A percentile compares a stretch with the other conserved stretches of the same genome.
These are phyloP conservation scores for Pythium apleroticum DNA, from an alignment of 352 stramenopile species.

Conservation along the genomic window DNA sequence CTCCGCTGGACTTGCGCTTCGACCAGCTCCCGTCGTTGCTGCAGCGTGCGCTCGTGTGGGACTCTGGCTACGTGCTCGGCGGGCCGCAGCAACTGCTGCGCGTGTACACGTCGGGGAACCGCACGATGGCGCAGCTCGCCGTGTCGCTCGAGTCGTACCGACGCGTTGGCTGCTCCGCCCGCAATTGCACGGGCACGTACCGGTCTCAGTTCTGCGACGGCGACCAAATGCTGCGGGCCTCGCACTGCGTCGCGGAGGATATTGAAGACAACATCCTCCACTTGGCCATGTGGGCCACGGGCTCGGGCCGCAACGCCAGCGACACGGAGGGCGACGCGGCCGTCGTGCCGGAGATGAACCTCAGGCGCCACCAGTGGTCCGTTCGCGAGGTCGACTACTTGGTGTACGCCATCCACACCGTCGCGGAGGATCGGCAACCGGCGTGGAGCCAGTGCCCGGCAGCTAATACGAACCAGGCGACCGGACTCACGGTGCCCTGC, in stretches of 20 bases:
- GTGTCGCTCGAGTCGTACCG: slow-evolving; percentile 24
- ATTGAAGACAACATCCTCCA: slow-evolving; percentile 3
- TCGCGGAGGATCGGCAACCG: slow-evolving; percentile 10
- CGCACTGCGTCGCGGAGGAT: slow-evolving; percentile 25
- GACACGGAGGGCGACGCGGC: slow-evolving; percentile 3
- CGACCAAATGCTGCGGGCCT: slow-evolving; percentile 23
- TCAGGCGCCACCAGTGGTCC: slow-evolving; percentile 25
- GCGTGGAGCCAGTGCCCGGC: slow-evolving; percentile 16
- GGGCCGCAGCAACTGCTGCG: slow-evolving; percentile 16
- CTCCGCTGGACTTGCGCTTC: slow-evolving; percentile 9
- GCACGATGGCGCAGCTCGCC: slow-evolving; percentile 35
- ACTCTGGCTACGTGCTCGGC: slow-evolving; percentile 20
- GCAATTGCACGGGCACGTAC: slow-evolving; percentile 26
- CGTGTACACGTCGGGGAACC: slow-evolving; percentile 29
- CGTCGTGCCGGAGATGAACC: slow-evolving; percentile 24
- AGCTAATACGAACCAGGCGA: neutral
- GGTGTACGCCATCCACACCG: slow-evolving; percentile 33
- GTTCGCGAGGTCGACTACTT: slow-evolving; percentile 20
- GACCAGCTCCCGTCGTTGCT: slow-evolving; percentile 17
- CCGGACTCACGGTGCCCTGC: slow-evolving; percentile 28
- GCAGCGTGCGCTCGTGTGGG: slow-evolving; percentile 25
- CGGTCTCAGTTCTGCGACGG: slow-evolving; percentile 33
- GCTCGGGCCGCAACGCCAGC: slow-evolving; percentile 4
- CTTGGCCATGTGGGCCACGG: slow-evolving; percentile 34
- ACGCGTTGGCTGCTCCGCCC: slow-evolving; percentile 16